Evolutionary conservation across 2,329 filamentous ascomycete species (phyloP).

Genomic region (Fusarium nodosum): DNA sequence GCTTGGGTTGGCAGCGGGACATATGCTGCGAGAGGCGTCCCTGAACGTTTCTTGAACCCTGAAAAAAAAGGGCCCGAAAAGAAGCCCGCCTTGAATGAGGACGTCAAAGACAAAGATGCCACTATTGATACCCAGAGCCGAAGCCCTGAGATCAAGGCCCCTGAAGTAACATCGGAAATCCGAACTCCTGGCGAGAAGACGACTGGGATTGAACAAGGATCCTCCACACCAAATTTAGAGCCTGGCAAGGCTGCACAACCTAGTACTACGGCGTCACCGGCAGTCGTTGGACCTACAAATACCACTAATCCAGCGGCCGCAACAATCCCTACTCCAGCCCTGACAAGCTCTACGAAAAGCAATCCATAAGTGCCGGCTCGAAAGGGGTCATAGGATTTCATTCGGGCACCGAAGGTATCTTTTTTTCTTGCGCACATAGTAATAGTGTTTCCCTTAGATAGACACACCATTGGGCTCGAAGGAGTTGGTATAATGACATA

Average conservation of each 20-base stretch:
- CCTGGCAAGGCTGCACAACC: slow-evolving; percentile 20
- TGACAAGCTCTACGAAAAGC: slow-evolving; percentile 6
- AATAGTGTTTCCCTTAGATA: not conserved
- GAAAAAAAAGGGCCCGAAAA: slow-evolving; percentile 48
- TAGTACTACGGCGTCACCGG: slow-evolving; percentile 7
- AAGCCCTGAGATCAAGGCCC: slow-evolving; percentile 19
- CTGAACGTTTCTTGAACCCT: slow-evolving; percentile 75
- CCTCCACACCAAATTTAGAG: slow-evolving; percentile 14
- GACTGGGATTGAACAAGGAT: slow-evolving; percentile 14
- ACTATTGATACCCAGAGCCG: slow-evolving; percentile 27
- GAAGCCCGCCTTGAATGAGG: slow-evolving; percentile 28
- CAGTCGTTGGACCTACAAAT: slow-evolving; percentile 11
- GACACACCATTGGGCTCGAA: not conserved
- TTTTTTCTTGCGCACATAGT: not conserved
- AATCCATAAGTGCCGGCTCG: not conserved
- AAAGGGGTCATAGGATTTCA: slow-evolving; percentile 1
- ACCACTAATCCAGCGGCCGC: slow-evolving; percentile 17
- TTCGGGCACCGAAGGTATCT: not conserved
- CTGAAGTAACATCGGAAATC: slow-evolving; percentile 15
- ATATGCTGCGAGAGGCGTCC: slow-evolving; percentile 80
- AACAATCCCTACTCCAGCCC: slow-evolving; percentile 9
- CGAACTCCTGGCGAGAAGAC: slow-evolving; percentile 10
- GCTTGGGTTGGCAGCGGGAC: slow-evolving; percentile 82
- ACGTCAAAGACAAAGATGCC: slow-evolving; percentile 37
- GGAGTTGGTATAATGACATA: slow-evolving; percentile 12